Conservation (phyloP, 805 yeast species). For the Metschnikowia dekortorum region DNA sequence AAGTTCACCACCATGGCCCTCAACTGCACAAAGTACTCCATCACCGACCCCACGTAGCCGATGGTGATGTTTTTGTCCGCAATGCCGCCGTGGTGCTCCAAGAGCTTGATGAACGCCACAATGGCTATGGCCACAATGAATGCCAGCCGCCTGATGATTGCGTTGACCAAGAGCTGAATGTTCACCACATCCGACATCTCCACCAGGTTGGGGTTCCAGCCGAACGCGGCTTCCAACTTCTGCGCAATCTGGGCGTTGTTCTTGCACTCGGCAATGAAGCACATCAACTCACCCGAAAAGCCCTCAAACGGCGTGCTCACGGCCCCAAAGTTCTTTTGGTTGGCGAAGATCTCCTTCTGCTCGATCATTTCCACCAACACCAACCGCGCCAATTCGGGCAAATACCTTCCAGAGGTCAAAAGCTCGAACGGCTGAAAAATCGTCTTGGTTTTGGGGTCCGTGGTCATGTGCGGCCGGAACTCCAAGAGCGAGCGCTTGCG, state of each 20-base stretch:
- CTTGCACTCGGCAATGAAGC: slow-evolving; percentile 32
- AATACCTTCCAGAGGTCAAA: slow-evolving; percentile 51
- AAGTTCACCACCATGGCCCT: slow-evolving; percentile 24
- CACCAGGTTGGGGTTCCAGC: slow-evolving; percentile 20
- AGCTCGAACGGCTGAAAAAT: slow-evolving; percentile 56
- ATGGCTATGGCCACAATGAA: slow-evolving; percentile 39
- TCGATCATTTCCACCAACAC: slow-evolving; percentile 34
- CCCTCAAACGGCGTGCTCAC: slow-evolving; percentile 25
- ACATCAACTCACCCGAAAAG: slow-evolving; percentile 39
- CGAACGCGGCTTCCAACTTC: slow-evolving; percentile 20
- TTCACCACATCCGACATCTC: slow-evolving; percentile 22
- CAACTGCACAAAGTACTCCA: slow-evolving; percentile 40
- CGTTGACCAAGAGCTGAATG: slow-evolving; percentile 29
- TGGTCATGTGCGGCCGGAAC: slow-evolving; percentile 29
- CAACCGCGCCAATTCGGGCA: slow-evolving; percentile 50
- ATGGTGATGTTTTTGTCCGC: slow-evolving; percentile 26
- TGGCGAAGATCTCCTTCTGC: slow-evolving; percentile 23
- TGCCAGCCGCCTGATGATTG: slow-evolving; percentile 44
- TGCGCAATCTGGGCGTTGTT: slow-evolving; percentile 17
- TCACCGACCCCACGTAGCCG: slow-evolving; percentile 50
- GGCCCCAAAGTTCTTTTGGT: slow-evolving; percentile 11
- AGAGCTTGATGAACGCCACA: slow-evolving; percentile 32
- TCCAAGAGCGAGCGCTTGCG: background rate
- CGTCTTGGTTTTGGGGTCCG: slow-evolving; percentile 20
- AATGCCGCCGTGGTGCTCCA: slow-evolving; percentile 20